phyloP scores from a whole-genome alignment of 2,329 filamentous ascomycete genomes.

The Talaromyces sp. region DNA sequence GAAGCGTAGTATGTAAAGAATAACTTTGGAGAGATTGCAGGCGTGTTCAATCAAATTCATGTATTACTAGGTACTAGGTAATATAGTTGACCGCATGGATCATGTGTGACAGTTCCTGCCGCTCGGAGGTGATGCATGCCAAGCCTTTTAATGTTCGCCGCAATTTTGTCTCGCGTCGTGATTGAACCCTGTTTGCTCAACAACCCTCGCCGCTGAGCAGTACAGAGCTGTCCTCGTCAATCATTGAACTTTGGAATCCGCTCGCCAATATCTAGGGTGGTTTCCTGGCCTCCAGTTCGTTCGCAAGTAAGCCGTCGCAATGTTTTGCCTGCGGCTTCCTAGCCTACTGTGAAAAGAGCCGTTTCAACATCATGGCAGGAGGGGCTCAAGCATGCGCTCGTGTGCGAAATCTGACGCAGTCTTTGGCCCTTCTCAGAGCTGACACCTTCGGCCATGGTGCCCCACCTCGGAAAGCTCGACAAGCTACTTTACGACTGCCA shows the following conservation, averaged over 20 bases:
- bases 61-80: too few species aligned
- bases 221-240: not conserved
- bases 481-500: not conserved
- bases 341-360: not conserved
- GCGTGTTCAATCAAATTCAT: too few species aligned
- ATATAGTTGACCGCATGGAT: too few species aligned
- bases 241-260: not conserved
- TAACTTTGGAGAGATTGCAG: too few species aligned
- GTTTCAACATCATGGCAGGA: slow-evolving; percentile 9
- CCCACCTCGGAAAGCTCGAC: not conserved
- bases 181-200: too few species aligned
- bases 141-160: slow-evolving; percentile 1
- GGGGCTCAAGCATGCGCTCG: slow-evolving; percentile 8
- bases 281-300: too few species aligned
- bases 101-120: not conserved
- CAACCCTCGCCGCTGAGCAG: too few species aligned
- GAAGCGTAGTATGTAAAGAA: not conserved
- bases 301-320: not conserved
- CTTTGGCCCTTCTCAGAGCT: not conserved
- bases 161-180: not conserved
- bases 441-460: not conserved
- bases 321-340: not conserved
- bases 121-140: not conserved
- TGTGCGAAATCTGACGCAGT: slow-evolving; percentile 7
- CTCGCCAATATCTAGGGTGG: too few species aligned